These are phyloP conservation scores for Calonectria pseudoreteaudii DNA, from an alignment of 2,329 filamentous ascomycete genomes.

Conservation along the genomic window DNA sequence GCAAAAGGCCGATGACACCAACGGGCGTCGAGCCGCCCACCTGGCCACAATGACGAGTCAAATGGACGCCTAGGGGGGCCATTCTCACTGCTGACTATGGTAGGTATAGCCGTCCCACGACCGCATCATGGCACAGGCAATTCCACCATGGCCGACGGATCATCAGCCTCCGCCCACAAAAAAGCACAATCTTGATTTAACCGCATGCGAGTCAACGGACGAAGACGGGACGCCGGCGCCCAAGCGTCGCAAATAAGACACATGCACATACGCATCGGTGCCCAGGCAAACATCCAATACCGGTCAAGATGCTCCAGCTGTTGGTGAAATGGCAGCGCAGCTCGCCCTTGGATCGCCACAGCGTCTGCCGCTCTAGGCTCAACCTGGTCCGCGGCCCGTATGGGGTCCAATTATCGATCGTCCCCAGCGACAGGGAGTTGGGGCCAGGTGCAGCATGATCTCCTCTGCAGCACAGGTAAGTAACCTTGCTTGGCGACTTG, in stretches of 20 bases:
- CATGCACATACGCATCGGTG: conserved; percentile 13
- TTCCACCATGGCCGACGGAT: background rate
- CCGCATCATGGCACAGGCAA: conserved; percentile 4
- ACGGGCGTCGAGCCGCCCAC: conserved; percentile 1
- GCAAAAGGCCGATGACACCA: conserved; percentile 1
- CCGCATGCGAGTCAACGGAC: conserved; percentile 3
- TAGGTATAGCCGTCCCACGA: conserved; percentile 3
- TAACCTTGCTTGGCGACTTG: conserved; percentile 28
- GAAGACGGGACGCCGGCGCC: conserved; percentile 10
- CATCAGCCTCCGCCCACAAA: background rate
- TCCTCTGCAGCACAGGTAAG: conserved; percentile 31
- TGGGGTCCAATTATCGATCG: conserved; percentile 37
- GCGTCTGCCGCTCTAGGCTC: conserved; percentile 36
- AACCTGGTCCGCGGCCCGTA: conserved; percentile 18
- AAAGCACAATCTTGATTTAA: background rate
- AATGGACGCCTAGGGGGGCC: conserved; percentile 1
- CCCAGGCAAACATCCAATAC: conserved; percentile 13
- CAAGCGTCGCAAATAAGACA: conserved; percentile 12
- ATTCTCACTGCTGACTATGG: conserved; percentile 16
- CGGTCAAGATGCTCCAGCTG: conserved; percentile 10
- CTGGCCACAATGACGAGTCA: conserved; percentile 15
- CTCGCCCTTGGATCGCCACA: conserved; percentile 32
- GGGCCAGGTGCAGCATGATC: conserved; percentile 37
- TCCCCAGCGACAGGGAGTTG: conserved; percentile 28
- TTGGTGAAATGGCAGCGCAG: conserved; percentile 22